phyloP scores from a whole-genome alignment of 371 early-diverging fungal genomes.

The Circinella umbellata region DNA sequence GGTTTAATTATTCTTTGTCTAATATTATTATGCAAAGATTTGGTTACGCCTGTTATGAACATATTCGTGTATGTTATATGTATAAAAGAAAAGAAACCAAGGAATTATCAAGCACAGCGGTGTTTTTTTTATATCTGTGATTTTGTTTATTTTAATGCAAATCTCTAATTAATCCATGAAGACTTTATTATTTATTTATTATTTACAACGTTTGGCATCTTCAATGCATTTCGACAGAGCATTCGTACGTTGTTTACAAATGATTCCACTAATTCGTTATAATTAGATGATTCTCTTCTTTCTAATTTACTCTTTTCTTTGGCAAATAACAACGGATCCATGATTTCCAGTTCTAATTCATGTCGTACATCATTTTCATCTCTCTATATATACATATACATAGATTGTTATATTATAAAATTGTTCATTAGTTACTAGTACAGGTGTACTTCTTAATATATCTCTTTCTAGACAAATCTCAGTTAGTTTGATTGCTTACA shows the following conservation, averaged over 20 bases:
- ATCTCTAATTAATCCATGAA: not conserved
- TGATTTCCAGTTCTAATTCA: slow-evolving; percentile 67
- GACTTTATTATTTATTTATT: not conserved
- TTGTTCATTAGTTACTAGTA: not conserved
- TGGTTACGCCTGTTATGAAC: no score
- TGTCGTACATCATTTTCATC: slow-evolving; percentile 51
- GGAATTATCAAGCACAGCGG: no score
- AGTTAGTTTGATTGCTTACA: slow-evolving; percentile 15
- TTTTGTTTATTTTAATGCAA: not conserved
- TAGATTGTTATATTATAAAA: not conserved
- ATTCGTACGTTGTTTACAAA: slow-evolving; percentile 67
- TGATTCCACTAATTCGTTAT: slow-evolving; percentile 50
- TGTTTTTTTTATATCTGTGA: no score
- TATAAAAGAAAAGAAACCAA: no score
- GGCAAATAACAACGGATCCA: slow-evolving; percentile 43
- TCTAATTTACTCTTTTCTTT: slow-evolving; percentile 43
- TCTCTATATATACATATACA: not conserved
- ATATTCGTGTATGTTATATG: no score
- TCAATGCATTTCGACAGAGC: slow-evolving; percentile 33
- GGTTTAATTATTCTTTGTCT: not conserved
- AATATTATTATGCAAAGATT: no score
- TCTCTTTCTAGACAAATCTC: slow-evolving; percentile 9
- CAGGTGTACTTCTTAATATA: not conserved
- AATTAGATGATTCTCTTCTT: slow-evolving; percentile 48
- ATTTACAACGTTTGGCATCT: not conserved